phyloP scores from a whole-genome alignment of 2,329 filamentous ascomycete species.

The Phialocephala subalpina region DNA sequence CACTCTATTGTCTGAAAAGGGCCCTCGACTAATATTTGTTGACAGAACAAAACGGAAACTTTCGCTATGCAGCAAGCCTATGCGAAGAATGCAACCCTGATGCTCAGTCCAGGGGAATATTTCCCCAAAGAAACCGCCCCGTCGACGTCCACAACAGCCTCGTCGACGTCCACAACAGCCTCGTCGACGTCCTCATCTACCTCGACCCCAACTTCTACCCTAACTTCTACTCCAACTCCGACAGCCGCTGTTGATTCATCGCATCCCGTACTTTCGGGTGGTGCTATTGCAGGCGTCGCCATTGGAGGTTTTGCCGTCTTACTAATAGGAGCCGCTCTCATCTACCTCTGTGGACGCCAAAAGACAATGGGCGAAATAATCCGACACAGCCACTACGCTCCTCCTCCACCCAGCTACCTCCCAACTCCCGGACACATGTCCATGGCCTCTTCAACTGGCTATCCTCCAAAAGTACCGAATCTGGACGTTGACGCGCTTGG shows the following conservation, averaged over 20 bases:
- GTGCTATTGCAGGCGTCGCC: slow-evolving; percentile 38
- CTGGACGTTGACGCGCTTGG: slow-evolving; percentile 13
- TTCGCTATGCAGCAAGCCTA: slow-evolving; percentile 33
- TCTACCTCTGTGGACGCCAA: slow-evolving; percentile 40
- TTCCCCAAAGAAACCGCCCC: slow-evolving; percentile 32
- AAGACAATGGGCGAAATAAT: slow-evolving; percentile 34
- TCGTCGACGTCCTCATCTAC: slow-evolving; percentile 16
- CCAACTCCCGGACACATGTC: slow-evolving; percentile 18
- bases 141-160: slow-evolving; percentile 24
- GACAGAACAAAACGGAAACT: slow-evolving; percentile 37
- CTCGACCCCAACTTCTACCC: slow-evolving; percentile 8
- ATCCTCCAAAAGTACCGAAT: slow-evolving; percentile 18
- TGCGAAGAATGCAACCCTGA: slow-evolving; percentile 31
- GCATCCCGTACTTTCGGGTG: slow-evolving; percentile 26
- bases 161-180: slow-evolving; percentile 22
- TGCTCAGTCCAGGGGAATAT: slow-evolving; percentile 35
- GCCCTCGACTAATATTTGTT: not conserved
- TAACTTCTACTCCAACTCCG: not conserved
- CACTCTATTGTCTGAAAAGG: not conserved
- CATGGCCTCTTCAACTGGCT: slow-evolving; percentile 26
- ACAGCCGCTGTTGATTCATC: not conserved
- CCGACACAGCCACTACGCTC: slow-evolving; percentile 22
- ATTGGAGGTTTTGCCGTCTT: slow-evolving; percentile 35
- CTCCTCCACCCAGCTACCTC: slow-evolving; percentile 20
- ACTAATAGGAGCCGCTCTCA: slow-evolving; percentile 28